Conservation (phyloP, 2,329 filamentous ascomycete species). For the Corynespora cassiicola region DNA sequence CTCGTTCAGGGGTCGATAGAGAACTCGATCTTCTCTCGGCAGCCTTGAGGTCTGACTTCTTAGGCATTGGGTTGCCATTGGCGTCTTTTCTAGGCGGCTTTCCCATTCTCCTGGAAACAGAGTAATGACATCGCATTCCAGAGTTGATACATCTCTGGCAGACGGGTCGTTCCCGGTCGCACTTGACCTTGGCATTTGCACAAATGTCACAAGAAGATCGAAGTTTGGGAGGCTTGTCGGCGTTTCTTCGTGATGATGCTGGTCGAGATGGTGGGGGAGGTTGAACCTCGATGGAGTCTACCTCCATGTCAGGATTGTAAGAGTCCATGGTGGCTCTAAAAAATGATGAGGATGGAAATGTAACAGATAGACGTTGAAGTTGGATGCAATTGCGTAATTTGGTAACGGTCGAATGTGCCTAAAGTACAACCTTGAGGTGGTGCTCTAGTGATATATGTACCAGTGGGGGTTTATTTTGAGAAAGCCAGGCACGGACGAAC, state of each 20-base stretch:
- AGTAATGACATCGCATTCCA: constrained; percentile 14
- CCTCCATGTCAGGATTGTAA: constrained; percentile 14
- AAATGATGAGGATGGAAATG: neutral
- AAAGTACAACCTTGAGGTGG: neutral
- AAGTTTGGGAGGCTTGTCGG: constrained; percentile 13
- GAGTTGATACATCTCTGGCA: constrained; percentile 14
- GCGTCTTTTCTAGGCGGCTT: constrained; percentile 15
- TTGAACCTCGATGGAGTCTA: constrained; percentile 12
- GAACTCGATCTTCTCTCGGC: constrained; percentile 7
- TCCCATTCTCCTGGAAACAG: constrained; percentile 13
- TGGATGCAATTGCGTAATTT: neutral
- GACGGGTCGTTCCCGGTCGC: constrained; percentile 12
- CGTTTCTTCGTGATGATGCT: constrained; percentile 10
- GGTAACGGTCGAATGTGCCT: constrained; percentile 1
- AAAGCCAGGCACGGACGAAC: neutral
- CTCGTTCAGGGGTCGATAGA: constrained; percentile 10
- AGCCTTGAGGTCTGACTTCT: constrained; percentile 9
- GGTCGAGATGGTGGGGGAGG: constrained; percentile 3
- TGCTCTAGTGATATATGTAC: constrained; percentile 7
- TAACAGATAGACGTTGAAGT: neutral
- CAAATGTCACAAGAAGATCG: constrained; percentile 13
- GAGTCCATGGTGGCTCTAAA: constrained; percentile 10
- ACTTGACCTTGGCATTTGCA: constrained; percentile 15
- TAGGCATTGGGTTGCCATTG: constrained; percentile 9
- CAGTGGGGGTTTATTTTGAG: constrained; percentile 3